phyloP scores from a whole-genome alignment of 2,329 filamentous ascomycete species.

The Byssochlamys sp. region DNA sequence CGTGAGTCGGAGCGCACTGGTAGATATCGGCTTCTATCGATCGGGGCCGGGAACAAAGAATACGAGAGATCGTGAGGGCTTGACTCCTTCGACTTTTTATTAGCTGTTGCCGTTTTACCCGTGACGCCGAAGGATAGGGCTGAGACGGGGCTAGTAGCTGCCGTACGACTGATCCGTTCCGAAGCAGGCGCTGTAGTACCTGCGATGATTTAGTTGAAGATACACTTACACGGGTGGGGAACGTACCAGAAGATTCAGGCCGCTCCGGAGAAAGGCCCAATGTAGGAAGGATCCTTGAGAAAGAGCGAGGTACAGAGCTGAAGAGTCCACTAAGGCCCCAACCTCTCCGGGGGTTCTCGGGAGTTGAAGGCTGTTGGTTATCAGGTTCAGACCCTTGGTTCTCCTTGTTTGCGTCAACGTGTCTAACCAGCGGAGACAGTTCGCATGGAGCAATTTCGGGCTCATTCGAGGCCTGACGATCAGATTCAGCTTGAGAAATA shows the following conservation, averaged over 20 bases:
- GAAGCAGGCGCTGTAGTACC: constrained; percentile 5
- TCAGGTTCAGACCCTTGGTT: not conserved
- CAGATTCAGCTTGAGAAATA: constrained; percentile 21
- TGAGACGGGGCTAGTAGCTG: not conserved
- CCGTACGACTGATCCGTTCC: constrained; percentile 10
- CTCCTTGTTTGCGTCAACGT: not conserved
- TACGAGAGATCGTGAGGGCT: constrained; percentile 13
- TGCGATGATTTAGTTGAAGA: not conserved
- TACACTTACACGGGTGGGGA: not conserved
- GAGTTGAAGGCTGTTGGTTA: constrained; percentile 10
- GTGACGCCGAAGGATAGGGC: constrained; percentile 1
- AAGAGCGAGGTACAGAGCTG: constrained; percentile 21
- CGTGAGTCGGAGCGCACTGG: constrained; percentile 8
- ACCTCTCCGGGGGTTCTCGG: constrained; percentile 14
- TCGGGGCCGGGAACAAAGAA: constrained; percentile 18
- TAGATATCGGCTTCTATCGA: constrained; percentile 15
- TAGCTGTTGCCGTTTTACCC: not conserved
- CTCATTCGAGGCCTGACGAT: constrained; percentile 11
- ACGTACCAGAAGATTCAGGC: constrained; percentile 9
- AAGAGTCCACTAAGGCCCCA: constrained; percentile 22
- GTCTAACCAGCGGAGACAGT: not conserved
- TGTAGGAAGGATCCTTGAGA: constrained; percentile 16
- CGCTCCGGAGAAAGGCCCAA: constrained; percentile 11
- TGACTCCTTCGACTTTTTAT: constrained; percentile 7
- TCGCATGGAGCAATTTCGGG: not conserved